Evolutionary conservation across 352 stramenopile genomes (phyloP), one percentile per base, ranked within the genome.

Genomic region (Plasmopara muralis): DNA sequence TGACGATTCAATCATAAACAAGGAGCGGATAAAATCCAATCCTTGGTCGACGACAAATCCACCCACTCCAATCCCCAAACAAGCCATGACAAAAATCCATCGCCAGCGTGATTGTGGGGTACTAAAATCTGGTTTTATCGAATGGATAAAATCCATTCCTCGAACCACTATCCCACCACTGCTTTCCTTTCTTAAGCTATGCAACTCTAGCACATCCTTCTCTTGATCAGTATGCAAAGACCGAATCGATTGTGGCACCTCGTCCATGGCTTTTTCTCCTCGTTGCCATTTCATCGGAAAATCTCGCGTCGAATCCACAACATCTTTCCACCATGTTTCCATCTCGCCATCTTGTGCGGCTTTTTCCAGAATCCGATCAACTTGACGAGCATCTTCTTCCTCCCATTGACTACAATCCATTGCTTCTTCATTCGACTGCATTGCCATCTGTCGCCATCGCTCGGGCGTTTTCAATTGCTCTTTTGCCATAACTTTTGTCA

Each of bases 21-120:
- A 48, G 8, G 66, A 60, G 9, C 57, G 16, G 1, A 74, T 25
- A 25, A 3, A 7, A 9, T 62, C 35, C 52, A 88, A 53, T 0
- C 84, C 33, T 38, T 85, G 66, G 35, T 85, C 72, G 5, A 83
- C 54, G 51, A 77, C 83, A 53, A 84, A 83, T 0, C 77, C 77
- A 12, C 71, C 46, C 0, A 70, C 50, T 0, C 77, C 77, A 20
- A 81, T 47, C 16, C 68, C 46, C 2, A 76, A 34, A 38, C 71
- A 89, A 47, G 50, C 54, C 4, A 45, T 37, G 18, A 85, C 46
- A 14, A 83, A 67, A 1, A 68, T 57, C 5, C 84, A 18, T 48
- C 64, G 75, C 74, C 70, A 83, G 28, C 50, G 53, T 15, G 77
- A 61, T 49, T 85, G 69, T 6, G 50, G 49, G 31, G 38, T 15